These are phyloP conservation scores for Hebeloma cylindrosporum DNA, from an alignment of 768 basidiomycete genomes.

Conservation along the genomic window DNA sequence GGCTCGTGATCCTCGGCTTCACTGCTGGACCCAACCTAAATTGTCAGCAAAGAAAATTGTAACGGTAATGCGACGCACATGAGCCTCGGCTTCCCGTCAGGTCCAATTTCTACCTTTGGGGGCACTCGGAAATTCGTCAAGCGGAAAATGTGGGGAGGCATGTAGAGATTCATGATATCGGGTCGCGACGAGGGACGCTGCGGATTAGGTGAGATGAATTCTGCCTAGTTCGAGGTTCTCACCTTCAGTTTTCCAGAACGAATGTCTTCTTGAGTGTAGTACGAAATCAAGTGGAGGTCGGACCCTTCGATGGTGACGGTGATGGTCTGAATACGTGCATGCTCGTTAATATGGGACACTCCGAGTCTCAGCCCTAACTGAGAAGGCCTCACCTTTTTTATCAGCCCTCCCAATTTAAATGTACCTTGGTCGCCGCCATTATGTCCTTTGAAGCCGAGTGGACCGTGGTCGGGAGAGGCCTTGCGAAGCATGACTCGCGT, in stretches of 20 bases:
- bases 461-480: conserved; percentile 41
- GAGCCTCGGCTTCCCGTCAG: conserved; percentile 65
- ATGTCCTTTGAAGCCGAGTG: conserved; percentile 32
- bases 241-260: conserved; percentile 64
- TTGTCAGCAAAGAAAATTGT: conserved; percentile 13
- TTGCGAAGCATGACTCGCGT: conserved; percentile 38
- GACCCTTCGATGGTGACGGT: conserved; percentile 78
- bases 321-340: conserved; percentile 59
- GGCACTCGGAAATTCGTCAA: conserved; percentile 83
- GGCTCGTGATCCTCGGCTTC: conserved; percentile 47
- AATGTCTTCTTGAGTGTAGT: conserved; percentile 81
- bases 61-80: conserved; percentile 44
- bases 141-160: conserved; percentile 77
- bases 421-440: conserved; percentile 49
- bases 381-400: conserved; percentile 64
- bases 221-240: conserved; percentile 5
- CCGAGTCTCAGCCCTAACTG: too few species aligned
- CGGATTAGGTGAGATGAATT: neutral
- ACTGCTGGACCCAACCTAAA: conserved; percentile 28
- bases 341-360: too few species aligned
- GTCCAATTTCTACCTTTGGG: conserved; percentile 72
- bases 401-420: conserved; percentile 71
- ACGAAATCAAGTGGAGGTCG: conserved; percentile 81
- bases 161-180: conserved; percentile 71
- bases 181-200: conserved; percentile 65